Percentiles rank a stretch among this genome's conserved stretches.
phyloP scores from a whole-genome alignment of 2,329 filamentous ascomycete species.

The Neurospora sp. region DNA sequence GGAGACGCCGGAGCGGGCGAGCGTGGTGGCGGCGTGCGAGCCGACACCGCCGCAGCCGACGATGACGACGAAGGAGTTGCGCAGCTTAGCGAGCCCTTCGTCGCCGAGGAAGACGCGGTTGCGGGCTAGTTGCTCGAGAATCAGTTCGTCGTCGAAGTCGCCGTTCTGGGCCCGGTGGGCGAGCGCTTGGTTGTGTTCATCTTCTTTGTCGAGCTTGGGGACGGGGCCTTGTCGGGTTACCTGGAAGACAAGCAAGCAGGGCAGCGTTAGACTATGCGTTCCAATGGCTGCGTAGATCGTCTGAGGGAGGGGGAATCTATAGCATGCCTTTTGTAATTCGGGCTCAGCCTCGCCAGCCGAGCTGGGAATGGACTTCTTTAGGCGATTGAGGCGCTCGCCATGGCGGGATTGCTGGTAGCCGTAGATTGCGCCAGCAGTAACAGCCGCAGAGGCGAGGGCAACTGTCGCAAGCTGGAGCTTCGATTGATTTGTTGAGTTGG shows the following conservation, averaged over 20 bases:
- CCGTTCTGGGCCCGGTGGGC: conserved; percentile 51
- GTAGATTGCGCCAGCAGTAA: conserved; percentile 50
- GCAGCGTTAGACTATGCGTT: not conserved
- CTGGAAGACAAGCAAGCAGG: conserved; percentile 24
- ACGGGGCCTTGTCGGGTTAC: conserved; percentile 50
- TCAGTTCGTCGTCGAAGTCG: conserved; percentile 66
- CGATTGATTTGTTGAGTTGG: conserved; percentile 33
- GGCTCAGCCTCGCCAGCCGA: conserved; percentile 21
- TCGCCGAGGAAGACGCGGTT: conserved; percentile 86
- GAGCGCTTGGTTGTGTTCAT: conserved; percentile 47
- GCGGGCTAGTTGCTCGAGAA: conserved; percentile 86
- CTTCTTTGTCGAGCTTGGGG: conserved; percentile 44
- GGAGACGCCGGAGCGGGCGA: conserved; percentile 83
- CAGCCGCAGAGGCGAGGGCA: conserved; percentile 53
- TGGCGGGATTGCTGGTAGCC: conserved; percentile 51
- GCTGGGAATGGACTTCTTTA: conserved; percentile 51
- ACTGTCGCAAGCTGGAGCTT: conserved; percentile 58
- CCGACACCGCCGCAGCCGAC: conserved; percentile 93
- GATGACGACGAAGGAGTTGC: conserved; percentile 73
- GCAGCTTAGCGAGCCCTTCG: conserved; percentile 68
- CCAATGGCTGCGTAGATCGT: not conserved
- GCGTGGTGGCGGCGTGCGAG: conserved; percentile 77
- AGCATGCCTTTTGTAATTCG: conserved; percentile 27
- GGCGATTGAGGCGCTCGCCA: conserved; percentile 40
- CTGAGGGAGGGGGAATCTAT: not conserved